phyloP scores from a whole-genome alignment of 495 filamentous ascomycete genomes.

The Diplogelasinospora grovesii region DNA sequence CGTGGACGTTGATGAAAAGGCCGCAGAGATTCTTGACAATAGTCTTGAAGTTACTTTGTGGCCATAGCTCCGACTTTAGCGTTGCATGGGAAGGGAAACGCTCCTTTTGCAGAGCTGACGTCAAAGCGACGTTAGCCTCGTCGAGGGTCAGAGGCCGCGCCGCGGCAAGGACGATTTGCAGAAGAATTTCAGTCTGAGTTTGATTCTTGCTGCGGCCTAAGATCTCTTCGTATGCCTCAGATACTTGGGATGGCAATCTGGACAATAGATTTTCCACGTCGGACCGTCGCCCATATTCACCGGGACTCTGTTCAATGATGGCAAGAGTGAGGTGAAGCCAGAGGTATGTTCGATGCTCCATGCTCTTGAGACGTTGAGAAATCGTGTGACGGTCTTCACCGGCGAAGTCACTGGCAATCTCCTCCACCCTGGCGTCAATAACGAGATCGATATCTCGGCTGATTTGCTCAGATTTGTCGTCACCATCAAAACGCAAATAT shows the following conservation, averaged over 20 bases:
- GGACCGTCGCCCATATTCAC: slow-evolving; percentile 6
- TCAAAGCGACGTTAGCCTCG: too few relatives aligned
- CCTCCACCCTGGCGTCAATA: slow-evolving; percentile 24
- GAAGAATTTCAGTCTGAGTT: slow-evolving; percentile 14
- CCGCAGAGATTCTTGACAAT: too few relatives aligned
- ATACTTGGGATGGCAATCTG: slow-evolving; percentile 21
- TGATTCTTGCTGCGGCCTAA: slow-evolving; percentile 8
- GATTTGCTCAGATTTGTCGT: slow-evolving; percentile 25
- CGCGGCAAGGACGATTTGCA: too few relatives aligned
- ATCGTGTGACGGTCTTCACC: slow-evolving; percentile 9
- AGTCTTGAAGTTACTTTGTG: too few relatives aligned
- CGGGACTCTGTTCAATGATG: slow-evolving; percentile 19
- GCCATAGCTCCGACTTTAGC: too few relatives aligned
- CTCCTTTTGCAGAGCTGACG: too few relatives aligned
- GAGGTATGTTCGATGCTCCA: slow-evolving; percentile 43
- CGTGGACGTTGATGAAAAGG: too few relatives aligned
- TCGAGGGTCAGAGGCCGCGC: too few relatives aligned
- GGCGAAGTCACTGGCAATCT: slow-evolving; percentile 12
- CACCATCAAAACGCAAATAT: slow-evolving; percentile 25
- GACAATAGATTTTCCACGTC: slow-evolving; percentile 20
- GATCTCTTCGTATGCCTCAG: slow-evolving; percentile 30
- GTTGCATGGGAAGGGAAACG: too few relatives aligned
- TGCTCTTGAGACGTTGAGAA: slow-evolving; percentile 23
- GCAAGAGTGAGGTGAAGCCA: slow-evolving; percentile 37
- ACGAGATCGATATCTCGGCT: slow-evolving; percentile 33